These are phyloP conservation scores for Beta macrorhiza DNA, from an alignment of 179 eudicot genomes.

Conservation along the genomic window DNA sequence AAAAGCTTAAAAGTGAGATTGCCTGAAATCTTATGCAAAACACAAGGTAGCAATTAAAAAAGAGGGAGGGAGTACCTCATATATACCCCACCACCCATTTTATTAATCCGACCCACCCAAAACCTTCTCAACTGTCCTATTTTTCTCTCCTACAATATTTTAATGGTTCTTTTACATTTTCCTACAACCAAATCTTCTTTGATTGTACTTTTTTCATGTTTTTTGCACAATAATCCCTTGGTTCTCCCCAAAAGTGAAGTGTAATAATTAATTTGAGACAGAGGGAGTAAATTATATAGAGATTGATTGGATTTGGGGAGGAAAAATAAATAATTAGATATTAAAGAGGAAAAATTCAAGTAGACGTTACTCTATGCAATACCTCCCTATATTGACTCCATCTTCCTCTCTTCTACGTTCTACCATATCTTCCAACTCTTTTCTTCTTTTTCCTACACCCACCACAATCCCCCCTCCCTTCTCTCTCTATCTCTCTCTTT, in stretches of 20 bases:
- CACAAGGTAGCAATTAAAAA: constrained; percentile 16
- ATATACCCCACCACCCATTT: too few relatives aligned
- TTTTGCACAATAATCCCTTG: too few relatives aligned
- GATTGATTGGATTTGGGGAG: not conserved
- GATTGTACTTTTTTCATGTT: too few relatives aligned
- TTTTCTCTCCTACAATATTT: too few relatives aligned
- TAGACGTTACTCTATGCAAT: constrained; percentile 46
- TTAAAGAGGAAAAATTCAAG: constrained; percentile 38
- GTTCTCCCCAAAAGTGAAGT: too few relatives aligned
- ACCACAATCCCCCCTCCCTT: not conserved
- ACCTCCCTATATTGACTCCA: constrained; percentile 18
- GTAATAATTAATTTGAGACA: too few relatives aligned
- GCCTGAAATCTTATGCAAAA: too few relatives aligned
- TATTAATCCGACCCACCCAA: too few relatives aligned
- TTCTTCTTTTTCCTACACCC: constrained; percentile 12
- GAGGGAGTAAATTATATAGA: too few relatives aligned
- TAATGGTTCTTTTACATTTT: too few relatives aligned
- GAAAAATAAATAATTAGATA: not conserved
- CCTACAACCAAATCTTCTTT: too few relatives aligned
- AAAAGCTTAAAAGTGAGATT: too few relatives aligned
- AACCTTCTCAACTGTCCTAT: not conserved
- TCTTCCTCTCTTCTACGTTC: constrained; percentile 21
- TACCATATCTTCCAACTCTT: constrained; percentile 23
- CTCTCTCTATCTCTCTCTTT: not conserved
- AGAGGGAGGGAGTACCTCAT: not conserved